phyloP scores from a whole-genome alignment of 1,284 basidiomycete species.

The Polyporus tsugae region DNA sequence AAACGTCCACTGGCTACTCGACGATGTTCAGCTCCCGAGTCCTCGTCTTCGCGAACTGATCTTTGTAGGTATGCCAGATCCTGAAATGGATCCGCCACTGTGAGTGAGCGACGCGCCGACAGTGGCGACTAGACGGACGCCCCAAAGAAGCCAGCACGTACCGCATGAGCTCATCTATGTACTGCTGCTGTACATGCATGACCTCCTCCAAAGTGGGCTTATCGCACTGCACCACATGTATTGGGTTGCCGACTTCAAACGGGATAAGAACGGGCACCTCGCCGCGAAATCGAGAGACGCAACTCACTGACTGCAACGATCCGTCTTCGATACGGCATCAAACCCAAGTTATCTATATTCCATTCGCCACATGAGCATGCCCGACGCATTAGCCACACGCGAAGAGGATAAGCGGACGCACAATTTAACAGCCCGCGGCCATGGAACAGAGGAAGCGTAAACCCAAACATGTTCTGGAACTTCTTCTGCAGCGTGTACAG shows the following conservation, averaged over 20 bases:
- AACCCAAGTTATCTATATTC: conserved; percentile 80
- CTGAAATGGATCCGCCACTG: conserved; percentile 48
- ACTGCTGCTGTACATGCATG: conserved; percentile 81
- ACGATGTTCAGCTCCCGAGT: conserved; percentile 78
- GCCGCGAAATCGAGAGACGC: background rate
- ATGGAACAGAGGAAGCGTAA: conserved; percentile 96
- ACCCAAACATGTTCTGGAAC: conserved; percentile 93
- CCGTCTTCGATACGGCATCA: conserved; percentile 93
- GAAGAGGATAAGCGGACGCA: conserved; percentile 46
- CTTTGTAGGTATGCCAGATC: conserved; percentile 96
- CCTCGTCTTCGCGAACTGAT: conserved; percentile 81
- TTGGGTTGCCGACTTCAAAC: conserved; percentile 86
- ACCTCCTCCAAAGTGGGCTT: conserved; percentile 88
- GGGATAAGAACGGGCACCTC: background rate
- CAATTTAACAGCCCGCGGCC: conserved; percentile 93
- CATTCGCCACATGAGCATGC: background rate
- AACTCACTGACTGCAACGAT: conserved; percentile 94
- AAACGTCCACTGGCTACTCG: conserved; percentile 52
- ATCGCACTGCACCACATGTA: conserved; percentile 79
- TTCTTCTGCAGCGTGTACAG: conserved; percentile 88
- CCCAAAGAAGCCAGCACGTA: conserved; percentile 45
- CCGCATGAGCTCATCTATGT: conserved; percentile 94
- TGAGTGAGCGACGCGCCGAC: background rate
- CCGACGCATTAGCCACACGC: background rate
- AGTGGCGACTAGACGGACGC: background rate